These are phyloP conservation scores for Hansenula sp. DNA, from an alignment of 1,139 yeast genomes.

Conservation along the genomic window DNA sequence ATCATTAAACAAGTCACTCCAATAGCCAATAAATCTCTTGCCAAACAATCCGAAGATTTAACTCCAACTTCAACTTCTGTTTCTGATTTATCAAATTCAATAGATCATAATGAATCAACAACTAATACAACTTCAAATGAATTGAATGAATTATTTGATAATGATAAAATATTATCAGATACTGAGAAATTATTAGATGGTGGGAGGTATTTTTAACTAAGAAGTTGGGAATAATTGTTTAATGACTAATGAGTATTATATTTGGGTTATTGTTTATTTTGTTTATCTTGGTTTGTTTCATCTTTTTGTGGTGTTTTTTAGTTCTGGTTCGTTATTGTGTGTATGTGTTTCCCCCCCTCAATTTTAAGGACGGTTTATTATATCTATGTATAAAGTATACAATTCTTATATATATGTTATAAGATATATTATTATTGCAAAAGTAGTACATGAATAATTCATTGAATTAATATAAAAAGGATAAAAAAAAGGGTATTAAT, in stretches of 20 bases:
- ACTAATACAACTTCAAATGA: neutral
- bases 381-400: no score
- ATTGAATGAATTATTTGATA: constrained; percentile 7
- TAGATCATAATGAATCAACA: neutral
- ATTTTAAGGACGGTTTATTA: no score
- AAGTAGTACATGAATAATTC: no score
- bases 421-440: no score
- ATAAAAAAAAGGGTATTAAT: no score
- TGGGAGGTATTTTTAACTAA: constrained; percentile 1
- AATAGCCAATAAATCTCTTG: neutral
- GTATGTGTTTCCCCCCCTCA: no score
- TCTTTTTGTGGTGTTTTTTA: no score
- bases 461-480: no score
- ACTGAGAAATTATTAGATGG: constrained; percentile 6
- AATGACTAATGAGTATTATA: neutral
- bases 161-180: constrained; percentile 5
- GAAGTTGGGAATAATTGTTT: no score
- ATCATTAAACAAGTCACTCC: neutral
- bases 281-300: neutral
- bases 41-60: neutral
- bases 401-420: no score
- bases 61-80: neutral
- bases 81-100: neutral
- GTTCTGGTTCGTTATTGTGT: no score
- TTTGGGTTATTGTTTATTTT: neutral